Percentiles rank a stretch among this genome's conserved stretches.
Evolutionary conservation across 2,329 filamentous ascomycete species (phyloP).

Genomic region (Cladosporium cucumerinum): DNA sequence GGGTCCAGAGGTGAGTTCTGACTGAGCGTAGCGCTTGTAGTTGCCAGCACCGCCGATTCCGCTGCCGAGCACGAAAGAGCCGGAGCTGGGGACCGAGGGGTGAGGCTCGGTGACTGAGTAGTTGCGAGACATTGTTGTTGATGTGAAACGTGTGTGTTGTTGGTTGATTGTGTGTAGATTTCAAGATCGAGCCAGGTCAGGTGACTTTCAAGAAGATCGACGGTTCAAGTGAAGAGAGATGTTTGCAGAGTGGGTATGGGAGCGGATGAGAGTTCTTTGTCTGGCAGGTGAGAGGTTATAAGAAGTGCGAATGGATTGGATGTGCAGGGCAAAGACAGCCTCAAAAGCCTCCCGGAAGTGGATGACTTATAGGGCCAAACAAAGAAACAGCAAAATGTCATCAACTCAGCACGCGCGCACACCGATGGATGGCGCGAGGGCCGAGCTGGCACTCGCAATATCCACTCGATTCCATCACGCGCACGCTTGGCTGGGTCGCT

Average conservation of each 20-base stretch:
- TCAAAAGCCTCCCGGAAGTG: neutral
- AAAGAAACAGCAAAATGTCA: neutral
- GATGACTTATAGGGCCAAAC: constrained; percentile 7
- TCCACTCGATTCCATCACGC: constrained; percentile 13
- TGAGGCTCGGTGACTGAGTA: constrained; percentile 62
- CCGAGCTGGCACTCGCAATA: constrained; percentile 1
- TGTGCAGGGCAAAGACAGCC: constrained; percentile 14
- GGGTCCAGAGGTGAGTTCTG: constrained; percentile 50
- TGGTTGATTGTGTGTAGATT: constrained; percentile 25
- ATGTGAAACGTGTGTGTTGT: constrained; percentile 14
- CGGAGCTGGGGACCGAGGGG: constrained; percentile 50
- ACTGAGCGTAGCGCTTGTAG: constrained; percentile 52
- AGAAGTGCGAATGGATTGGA: neutral
- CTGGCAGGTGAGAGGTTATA: neutral
- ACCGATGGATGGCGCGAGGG: constrained; percentile 13
- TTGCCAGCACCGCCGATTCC: constrained; percentile 61
- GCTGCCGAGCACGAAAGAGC: constrained; percentile 49
- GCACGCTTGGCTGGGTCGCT: constrained; percentile 6
- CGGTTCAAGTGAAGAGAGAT: neutral
- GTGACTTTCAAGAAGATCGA: constrained; percentile 6
- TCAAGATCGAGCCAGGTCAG: constrained; percentile 18
- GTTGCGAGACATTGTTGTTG: constrained; percentile 31
- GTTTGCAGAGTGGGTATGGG: constrained; percentile 22
- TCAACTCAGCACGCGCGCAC: neutral
- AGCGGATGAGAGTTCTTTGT: neutral